Base-by-base conservation (phyloP, 169 alveolate species). In the Plasmodium ovale region DNA sequence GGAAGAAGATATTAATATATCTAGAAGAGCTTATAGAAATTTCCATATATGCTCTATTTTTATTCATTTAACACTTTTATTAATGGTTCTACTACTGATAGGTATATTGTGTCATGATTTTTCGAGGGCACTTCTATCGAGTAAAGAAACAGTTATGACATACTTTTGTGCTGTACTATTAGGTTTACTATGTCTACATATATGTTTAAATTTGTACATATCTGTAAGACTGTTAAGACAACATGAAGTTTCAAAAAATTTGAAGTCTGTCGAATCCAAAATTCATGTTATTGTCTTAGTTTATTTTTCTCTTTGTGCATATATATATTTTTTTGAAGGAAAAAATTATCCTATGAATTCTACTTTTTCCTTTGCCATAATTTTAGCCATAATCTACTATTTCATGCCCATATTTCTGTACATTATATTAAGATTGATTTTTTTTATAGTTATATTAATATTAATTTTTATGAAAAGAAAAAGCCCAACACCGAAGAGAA, bases 401-500 rank as follows among this genome's bases (percentile, higher is more conserved):
- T 85, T 85, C 39, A 42, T 69, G 74, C 87, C 91, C 1, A 23
- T 85, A 23, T 67, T 85, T 85, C 69, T 85, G 69, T 85, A 68
- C 58, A 85, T 85, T n/a, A 9, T 85, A 39, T 69, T 85, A 25
- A 51, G 73, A 10, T 3, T 85, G 3, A 29, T 85, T 29, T 69
- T 85, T 31, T 56, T 49, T 56, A 21, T 68, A 21, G 67, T 85
- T 31, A 49, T 85, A 23, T 56, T 85, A 16, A 56, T 56, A 37
- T 39, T 85, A 54, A 0, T 79, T 12, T 64, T 79, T 79, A 14
- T 65, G 19, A 85, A 69, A 60, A 69, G 74, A 42, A 85, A 85
- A 60, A 85, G 87, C 16, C 91, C 91, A 2, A 85, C 91, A 0
- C 91, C 91, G 6, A 85, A 85, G 62, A 56, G 47, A 25, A 58